These are phyloP conservation scores for Colletotrichum camelliae DNA, from an alignment of 2,329 filamentous ascomycete species.

Conservation along the genomic window DNA sequence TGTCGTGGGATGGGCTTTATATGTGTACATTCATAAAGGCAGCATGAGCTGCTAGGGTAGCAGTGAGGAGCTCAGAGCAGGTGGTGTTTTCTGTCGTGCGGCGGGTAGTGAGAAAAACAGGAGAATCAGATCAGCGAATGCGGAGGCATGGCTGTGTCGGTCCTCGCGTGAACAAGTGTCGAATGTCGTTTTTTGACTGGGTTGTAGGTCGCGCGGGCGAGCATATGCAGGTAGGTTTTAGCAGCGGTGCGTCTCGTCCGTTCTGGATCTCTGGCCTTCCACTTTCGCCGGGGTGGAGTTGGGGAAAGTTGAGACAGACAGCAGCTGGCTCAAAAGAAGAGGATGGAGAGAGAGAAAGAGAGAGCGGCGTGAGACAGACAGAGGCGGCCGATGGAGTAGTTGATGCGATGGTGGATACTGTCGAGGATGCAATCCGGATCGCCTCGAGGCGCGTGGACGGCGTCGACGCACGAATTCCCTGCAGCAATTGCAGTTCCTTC, in stretches of 20 bases:
- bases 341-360: not conserved
- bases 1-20: constrained; percentile 9
- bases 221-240: constrained; percentile 13
- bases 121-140: constrained; percentile 13
- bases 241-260: constrained; percentile 1
- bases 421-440: constrained; percentile 12
- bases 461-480: not conserved
- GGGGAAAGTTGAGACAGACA: constrained; percentile 2
- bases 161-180: constrained; percentile 1
- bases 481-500: constrained; percentile 4
- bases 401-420: constrained; percentile 5
- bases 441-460: not conserved
- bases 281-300: constrained; percentile 5
- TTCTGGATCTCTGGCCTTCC: constrained; percentile 4
- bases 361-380: not conserved
- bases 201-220: constrained; percentile 4
- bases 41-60: constrained; percentile 1
- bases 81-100: constrained; percentile 4
- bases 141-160: constrained; percentile 18
- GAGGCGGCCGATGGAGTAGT: not conserved
- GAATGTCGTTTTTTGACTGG: not conserved
- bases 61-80: not conserved
- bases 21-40: constrained; percentile 5
- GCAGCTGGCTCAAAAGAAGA: not conserved
- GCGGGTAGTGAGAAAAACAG: not conserved